Evolutionary conservation across 2,329 filamentous ascomycete genomes (phyloP), one percentile per base, ranked within the genome.

Genomic region (Amesomyces nigricolor): DNA sequence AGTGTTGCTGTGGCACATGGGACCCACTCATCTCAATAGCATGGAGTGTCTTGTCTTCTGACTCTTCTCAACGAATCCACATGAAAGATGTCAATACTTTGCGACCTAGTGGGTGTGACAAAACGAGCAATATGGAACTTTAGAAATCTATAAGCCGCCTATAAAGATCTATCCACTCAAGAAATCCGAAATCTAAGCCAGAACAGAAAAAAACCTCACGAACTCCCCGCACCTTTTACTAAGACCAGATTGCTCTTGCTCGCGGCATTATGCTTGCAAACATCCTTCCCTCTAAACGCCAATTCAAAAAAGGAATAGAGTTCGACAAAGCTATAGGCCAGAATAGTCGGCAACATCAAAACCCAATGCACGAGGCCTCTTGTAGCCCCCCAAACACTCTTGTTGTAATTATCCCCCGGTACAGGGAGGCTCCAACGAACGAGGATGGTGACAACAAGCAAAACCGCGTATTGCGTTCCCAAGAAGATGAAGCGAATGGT

Each of bases 231-330:
- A 30, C 16, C 42, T 37, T 58, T 58, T 16, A 54, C 47, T n/a
- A 58, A 42, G 4, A 58, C 56, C 17, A 54, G 44, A 47, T 57
- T 57, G 47, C 19, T 54, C 40, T 57, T 58, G 44, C 47, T 58
- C 6, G 56, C 56, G 17, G 56, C 56, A 45, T 54, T 57, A 19
- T 57, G 55, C 51, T 57, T 57, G 55, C 55, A 57, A 42, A 54
- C 55, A 51, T 57, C 47, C 47, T 57, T 57, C 11, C 55, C 55
- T 17, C 55, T 57, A 6, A 57, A 51, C 50, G 55, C 55, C 51
- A 57, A 37, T 19, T 57, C 55, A 32, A 57, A 51, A 7, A 57
- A 57, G 16, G 55, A 57, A 13, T 57, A 57, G 11, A 57, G 42
- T 42, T 57, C 55, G 1, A 57, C 55, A 50, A 53, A 51, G 51